Conservation (phyloP, 139 green algal genomes). For the Marvania coccoides region DNA sequence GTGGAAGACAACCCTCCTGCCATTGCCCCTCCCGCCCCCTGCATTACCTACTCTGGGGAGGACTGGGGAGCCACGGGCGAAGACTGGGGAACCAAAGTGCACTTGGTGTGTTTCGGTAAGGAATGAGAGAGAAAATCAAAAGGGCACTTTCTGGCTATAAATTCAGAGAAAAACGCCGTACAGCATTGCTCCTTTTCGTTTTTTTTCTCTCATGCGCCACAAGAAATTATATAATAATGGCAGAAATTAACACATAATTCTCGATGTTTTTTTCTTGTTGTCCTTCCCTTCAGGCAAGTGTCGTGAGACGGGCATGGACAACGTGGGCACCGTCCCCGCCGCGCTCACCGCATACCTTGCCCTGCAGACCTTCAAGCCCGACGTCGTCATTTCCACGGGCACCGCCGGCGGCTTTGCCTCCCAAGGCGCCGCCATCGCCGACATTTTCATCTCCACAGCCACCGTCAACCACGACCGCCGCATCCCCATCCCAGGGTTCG, state of each 20-base stretch:
- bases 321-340: conserved; percentile 85
- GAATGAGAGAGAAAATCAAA: background rate
- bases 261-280: background rate
- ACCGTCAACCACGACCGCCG: conserved; percentile 88
- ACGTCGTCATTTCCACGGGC: conserved; percentile 86
- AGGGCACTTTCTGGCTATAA: background rate
- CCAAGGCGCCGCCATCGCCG: conserved; percentile 77
- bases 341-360: conserved; percentile 79
- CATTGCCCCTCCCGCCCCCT: conserved; percentile 53
- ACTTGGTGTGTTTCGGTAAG: conserved; percentile 69
- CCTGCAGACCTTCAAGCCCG: conserved; percentile 64
- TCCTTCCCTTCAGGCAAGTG: conserved; percentile 37
- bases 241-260: background rate
- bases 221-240: background rate
- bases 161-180: too few relatives aligned
- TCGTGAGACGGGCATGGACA: conserved; percentile 63
- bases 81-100: conserved; percentile 40
- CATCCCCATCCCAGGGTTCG: conserved; percentile 82
- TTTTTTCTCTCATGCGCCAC: background rate
- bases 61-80: conserved; percentile 37
- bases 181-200: too few relatives aligned
- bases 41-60: conserved; percentile 54
- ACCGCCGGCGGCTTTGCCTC: conserved; percentile 90
- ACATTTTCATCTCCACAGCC: conserved; percentile 76
- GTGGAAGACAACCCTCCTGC: conserved; percentile 39